Evolutionary conservation across 306 rosid genomes (phyloP), one percentile per base, ranked within the genome.

Genomic region (Lupinus albus): DNA sequence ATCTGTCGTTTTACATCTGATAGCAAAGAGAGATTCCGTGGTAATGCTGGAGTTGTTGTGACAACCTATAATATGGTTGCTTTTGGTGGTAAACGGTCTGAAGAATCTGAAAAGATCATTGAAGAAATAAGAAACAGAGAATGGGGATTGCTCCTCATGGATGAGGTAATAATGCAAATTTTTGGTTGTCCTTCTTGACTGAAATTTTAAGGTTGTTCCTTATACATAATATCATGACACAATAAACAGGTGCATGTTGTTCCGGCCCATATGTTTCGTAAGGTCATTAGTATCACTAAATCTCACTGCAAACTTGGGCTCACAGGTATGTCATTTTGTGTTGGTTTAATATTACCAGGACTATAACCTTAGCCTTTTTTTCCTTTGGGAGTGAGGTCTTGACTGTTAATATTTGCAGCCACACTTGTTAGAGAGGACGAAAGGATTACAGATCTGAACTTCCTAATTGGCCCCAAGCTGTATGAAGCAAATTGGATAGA

Each of bases 271-370:
- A 89, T 89, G 98, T 93, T 93, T 84, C 86, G 97, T 11, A 93
- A 93, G 84, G 98, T 93, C 77, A 93, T 93, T 39, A 88, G 97
- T 78, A 18, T 86, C 73, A 89, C 95, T 61, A 93, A 93, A 79
- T 93, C 98, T 71, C 96, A 93, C 80, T 93, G 98, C 85, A 93
- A 93, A 79, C 98, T 93, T 74, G 98, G 98, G 76, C 95, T 93
- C 64, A 89, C 98, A 16, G 97, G 97, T 89, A 81, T 71, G 72
- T 52, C 3, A 3, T 47, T 61, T 39, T 35, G 41, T 49, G 8
- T 64, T 72, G 42, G 13, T 64, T 83, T 61, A 51, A 52, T 61
- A 45, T 36, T 32, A 25, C 47, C 11, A 25, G 61, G 62, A 32
- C 46, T 47, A 48, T 39, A 71, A 61, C 30, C 60, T 44, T 73